Base-by-base conservation (phyloP, 257 asterid genomes). In the Echium plantagineum region DNA sequence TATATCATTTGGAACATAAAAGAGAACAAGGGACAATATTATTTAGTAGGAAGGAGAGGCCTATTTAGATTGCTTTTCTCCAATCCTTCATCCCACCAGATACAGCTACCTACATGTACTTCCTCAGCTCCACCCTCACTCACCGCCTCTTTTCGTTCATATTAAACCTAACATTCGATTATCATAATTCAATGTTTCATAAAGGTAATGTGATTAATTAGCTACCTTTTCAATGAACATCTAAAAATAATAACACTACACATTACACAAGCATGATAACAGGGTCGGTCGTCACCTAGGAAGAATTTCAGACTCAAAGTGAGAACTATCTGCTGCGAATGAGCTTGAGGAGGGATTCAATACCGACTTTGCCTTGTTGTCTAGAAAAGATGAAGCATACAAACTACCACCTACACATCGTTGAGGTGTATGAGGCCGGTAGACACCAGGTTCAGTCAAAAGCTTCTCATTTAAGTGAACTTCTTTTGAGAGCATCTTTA, bases 361-460 rank as follows among this genome's bases (percentile, higher is more conserved):
- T 19, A 72, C 65, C n/a, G 57, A 65, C 63, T 76, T 70, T 58
- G 74, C 79, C 63, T 71, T 72, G 30, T 63, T 57, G 18, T 55
- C 52, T 66, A 4, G 67, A 13, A 53, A 35, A 46, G 82, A 81
- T 5, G 79, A 72, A 3, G 76, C 60, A 56, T 55, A 70, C 54
- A 62, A 60, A 64, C 74, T 64, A 62, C 59, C 65, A 15, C 58
- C 68, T 59, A 54, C 67, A 13, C 80, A 75, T 58, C 12, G 57
- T 60, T 20, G 19, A 3, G 75, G 67, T 55, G 61, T 32, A 16
- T 61, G 77, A 8, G 81, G 81, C 58, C 77, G 74, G 26, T 72
- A 83, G 38, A 84, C 48, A n/a, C 94, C 91, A 4, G 95, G 95
- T 63, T 78, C 85, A 0, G 83, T 74, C 52, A 89, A 63, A 52